Conservation (phyloP, 2,329 filamentous ascomycete genomes). For the Cytospora piceae region DNA sequence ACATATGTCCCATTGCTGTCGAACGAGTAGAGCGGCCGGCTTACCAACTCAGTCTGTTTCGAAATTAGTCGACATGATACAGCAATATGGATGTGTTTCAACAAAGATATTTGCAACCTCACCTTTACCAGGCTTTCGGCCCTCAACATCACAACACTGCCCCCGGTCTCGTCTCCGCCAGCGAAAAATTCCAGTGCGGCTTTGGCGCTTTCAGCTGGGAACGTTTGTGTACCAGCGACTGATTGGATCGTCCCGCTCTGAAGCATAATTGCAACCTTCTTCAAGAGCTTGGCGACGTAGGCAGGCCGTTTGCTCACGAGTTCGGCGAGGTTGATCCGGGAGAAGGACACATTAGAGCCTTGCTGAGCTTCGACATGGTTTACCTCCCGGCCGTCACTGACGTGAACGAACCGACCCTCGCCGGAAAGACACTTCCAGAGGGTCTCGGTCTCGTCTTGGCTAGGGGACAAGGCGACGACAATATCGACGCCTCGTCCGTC, state of each 20-base stretch:
- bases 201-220: conserved; percentile 17
- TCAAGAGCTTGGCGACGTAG: not conserved
- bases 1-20: conserved; percentile 36
- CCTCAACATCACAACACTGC: conserved; percentile 26
- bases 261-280: not conserved
- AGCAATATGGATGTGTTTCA: not conserved
- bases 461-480: not conserved
- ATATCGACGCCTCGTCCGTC: not conserved
- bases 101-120: not conserved
- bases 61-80: not conserved
- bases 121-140: conserved; percentile 2
- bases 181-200: conserved; percentile 42
- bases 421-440: not conserved
- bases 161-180: conserved; percentile 25
- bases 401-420: not conserved
- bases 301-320: not conserved
- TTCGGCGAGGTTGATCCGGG: not conserved
- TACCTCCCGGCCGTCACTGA: conserved; percentile 46
- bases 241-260: not conserved
- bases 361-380: conserved; percentile 8
- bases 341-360: not conserved
- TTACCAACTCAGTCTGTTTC: conserved; percentile 13
- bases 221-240: not conserved
- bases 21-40: conserved; percentile 16
- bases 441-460: not conserved